phyloP scores from a whole-genome alignment of 2,329 filamentous ascomycete species.

The Colletotrichum sp. region DNA sequence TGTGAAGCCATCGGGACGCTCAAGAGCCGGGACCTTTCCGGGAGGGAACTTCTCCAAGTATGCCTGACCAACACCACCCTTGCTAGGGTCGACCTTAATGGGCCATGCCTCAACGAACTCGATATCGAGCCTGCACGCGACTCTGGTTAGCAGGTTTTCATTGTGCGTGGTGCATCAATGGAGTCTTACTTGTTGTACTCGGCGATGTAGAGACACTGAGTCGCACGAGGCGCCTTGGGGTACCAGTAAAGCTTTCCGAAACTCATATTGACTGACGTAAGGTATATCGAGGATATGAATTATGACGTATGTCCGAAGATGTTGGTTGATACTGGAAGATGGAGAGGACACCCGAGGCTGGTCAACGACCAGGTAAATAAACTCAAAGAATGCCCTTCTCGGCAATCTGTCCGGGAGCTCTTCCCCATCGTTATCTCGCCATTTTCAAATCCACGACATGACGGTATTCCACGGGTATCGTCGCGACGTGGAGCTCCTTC shows the following conservation, averaged over 20 bases:
- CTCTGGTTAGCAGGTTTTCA: background rate
- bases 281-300: background rate
- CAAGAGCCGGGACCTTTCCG: conserved; percentile 1
- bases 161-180: accelerated
- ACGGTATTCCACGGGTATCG: background rate
- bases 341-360: background rate
- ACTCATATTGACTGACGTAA: background rate
- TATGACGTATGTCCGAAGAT: background rate
- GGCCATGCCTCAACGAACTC: conserved; percentile 12
- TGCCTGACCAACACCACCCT: conserved; percentile 6
- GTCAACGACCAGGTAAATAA: background rate
- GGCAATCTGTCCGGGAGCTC: background rate
- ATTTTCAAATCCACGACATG: background rate
- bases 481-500: conserved; percentile 7
- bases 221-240: conserved; percentile 10
- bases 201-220: conserved; percentile 10
- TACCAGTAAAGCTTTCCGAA: conserved; percentile 13
- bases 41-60: conserved; percentile 4
- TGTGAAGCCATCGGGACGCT: conserved; percentile 1
- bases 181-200: background rate
- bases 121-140: background rate
- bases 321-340: background rate
- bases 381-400: background rate
- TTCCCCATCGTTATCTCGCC: background rate
- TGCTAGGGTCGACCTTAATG: conserved; percentile 12